These are phyloP conservation scores for Epithemia pelagica DNA, from an alignment of 108 stramenopile species.

Conservation along the genomic window DNA sequence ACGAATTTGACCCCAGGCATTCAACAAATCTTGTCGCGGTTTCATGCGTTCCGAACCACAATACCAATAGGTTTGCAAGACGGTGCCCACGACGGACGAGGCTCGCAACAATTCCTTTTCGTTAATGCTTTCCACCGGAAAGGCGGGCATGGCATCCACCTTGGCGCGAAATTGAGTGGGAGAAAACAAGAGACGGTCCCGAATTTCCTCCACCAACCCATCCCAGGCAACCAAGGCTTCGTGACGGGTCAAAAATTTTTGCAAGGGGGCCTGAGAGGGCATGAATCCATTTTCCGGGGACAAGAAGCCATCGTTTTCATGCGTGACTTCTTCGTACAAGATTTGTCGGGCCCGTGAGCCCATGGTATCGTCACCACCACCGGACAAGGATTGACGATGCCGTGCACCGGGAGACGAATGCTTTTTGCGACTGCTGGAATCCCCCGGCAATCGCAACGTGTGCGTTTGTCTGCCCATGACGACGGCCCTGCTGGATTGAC, in stretches of 20 bases:
- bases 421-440: too few relatives aligned
- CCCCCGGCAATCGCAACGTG: neutral
- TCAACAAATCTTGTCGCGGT: neutral
- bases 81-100: neutral
- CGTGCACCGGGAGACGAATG: too few relatives aligned
- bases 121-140: neutral
- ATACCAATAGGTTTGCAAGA: neutral
- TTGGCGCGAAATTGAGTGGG: neutral
- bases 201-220: neutral
- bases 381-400: neutral
- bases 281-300: neutral
- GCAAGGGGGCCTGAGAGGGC: neutral
- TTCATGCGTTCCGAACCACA: neutral
- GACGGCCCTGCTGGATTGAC: neutral
- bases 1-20: neutral
- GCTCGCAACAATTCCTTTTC: neutral
- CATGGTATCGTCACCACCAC: neutral
- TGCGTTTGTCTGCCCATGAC: neutral
- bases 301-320: neutral
- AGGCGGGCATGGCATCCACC: neutral
- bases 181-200: neutral
- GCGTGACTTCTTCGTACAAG: neutral
- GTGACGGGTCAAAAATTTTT: neutral
- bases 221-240: neutral
- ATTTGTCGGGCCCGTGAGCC: neutral